These are phyloP conservation scores for Leonotis leonurus DNA, from an alignment of 257 asterid species.

Conservation along the genomic window DNA sequence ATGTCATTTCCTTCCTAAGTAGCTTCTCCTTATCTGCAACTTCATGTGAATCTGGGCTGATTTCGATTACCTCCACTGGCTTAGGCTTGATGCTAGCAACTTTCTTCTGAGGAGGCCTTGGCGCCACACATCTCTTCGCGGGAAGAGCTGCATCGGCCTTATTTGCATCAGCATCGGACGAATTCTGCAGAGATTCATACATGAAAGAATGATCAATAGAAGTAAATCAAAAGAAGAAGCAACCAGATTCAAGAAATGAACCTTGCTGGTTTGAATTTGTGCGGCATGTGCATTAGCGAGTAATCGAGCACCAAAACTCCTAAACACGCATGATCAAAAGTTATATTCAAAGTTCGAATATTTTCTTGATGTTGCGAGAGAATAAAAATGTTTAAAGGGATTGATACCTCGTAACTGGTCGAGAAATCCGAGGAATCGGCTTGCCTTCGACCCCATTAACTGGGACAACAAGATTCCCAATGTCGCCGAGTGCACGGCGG, in stretches of 20 bases:
- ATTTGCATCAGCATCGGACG: slow-evolving; percentile 25
- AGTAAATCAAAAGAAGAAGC: not conserved
- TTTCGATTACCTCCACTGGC: slow-evolving; percentile 43
- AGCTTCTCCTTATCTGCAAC: slow-evolving; percentile 25
- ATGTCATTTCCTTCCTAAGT: slow-evolving; percentile 6
- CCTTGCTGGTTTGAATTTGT: slow-evolving; percentile 43
- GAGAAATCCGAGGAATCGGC: slow-evolving; percentile 48
- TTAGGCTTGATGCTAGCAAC: slow-evolving; percentile 36
- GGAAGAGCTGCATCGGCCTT: slow-evolving; percentile 31
- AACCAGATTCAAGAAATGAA: slow-evolving; percentile 14
- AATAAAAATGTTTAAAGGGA: not conserved
- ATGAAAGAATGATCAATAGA: not conserved
- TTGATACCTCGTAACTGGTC: slow-evolving; percentile 59
- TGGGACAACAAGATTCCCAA: slow-evolving; percentile 60
- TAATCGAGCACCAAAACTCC: slow-evolving; percentile 63
- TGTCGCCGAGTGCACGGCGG: slow-evolving; percentile 78
- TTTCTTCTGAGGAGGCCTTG: slow-evolving; percentile 48
- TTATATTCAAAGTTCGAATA: not conserved
- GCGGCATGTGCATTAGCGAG: slow-evolving; percentile 64
- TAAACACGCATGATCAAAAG: slow-evolving; percentile 10
- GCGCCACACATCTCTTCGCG: slow-evolving; percentile 22
- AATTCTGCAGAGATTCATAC: slow-evolving; percentile 31
- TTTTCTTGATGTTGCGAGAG: not conserved
- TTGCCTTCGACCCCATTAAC: slow-evolving; percentile 44
- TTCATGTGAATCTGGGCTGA: slow-evolving; percentile 39